Conservation (phyloP, 2,329 filamentous ascomycete species). For the Exophiala mesophila region DNA sequence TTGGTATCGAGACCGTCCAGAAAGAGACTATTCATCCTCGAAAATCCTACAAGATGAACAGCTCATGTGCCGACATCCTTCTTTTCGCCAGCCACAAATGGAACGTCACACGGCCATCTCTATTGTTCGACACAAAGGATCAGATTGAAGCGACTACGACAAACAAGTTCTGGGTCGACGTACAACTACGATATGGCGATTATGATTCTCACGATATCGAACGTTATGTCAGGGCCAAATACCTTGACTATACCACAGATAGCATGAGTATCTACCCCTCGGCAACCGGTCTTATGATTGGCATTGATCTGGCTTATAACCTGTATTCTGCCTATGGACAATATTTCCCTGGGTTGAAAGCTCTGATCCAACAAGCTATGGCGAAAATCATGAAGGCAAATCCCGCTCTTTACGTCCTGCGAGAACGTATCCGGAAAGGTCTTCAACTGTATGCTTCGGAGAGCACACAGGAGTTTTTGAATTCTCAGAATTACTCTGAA, state of each 20-base stretch:
- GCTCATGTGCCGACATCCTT: slow-evolving; percentile 93
- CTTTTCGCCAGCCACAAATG: slow-evolving; percentile 98
- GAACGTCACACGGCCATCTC: slow-evolving; percentile 91
- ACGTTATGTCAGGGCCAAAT: slow-evolving; percentile 94
- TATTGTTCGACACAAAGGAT: slow-evolving; percentile 95
- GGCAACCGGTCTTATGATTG: slow-evolving; percentile 94
- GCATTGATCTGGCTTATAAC: slow-evolving; percentile 96
- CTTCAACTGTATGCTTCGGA: slow-evolving; percentile 96
- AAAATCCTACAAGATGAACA: slow-evolving; percentile 99
- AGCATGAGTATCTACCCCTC: slow-evolving; percentile 99
- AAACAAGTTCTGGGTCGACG: slow-evolving; percentile 99
- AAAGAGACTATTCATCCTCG: slow-evolving; percentile 98
- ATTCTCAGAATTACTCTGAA: slow-evolving; percentile 98
- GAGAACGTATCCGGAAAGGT: slow-evolving; percentile 97
- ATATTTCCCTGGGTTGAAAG: slow-evolving; percentile 97
- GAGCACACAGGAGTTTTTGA: slow-evolving; percentile 98
- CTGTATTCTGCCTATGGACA: slow-evolving; percentile 96
- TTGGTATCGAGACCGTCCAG: slow-evolving; percentile 95
- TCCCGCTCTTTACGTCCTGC: slow-evolving; percentile 88
- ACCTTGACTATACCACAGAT: slow-evolving; percentile 97
- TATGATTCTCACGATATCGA: slow-evolving; percentile 99
- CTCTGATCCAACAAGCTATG: slow-evolving; percentile 95
- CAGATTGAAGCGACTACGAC: slow-evolving; percentile 88
- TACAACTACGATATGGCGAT: slow-evolving; percentile 92
- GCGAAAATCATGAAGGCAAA: slow-evolving; percentile 99